phyloP scores from a whole-genome alignment of 129 eudicot genomes.

The Daucus carota region DH1_v3.0 NC_030381.2:38433001-38433500 shows the following conservation, averaged over 20 bases:
- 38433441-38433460: constrained; percentile 42
- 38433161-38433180: constrained; percentile 60
- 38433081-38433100: constrained; percentile 60
- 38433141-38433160: constrained; percentile 42
- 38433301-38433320: constrained; percentile 39
- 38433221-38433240: constrained; percentile 31
- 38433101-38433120: constrained; percentile 61
- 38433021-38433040: constrained; percentile 54
- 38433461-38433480: constrained; percentile 70
- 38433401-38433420: constrained; percentile 26
- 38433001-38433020: constrained; percentile 52
- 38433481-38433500: constrained; percentile 55
- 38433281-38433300: constrained; percentile 54
- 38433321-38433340: constrained; percentile 33
- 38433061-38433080: constrained; percentile 56
- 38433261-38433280: constrained; percentile 70
- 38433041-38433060: constrained; percentile 75
- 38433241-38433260: constrained; percentile 47
- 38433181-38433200: constrained; percentile 37
- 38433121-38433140: constrained; percentile 55
- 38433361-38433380: constrained; percentile 62
- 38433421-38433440: constrained; percentile 25
- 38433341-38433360: constrained; percentile 54
- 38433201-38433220: constrained; percentile 32
- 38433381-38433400: constrained; percentile 30